Conservation (phyloP, 2,329 filamentous ascomycete genomes). For the Colletotrichum camelliae region DNA sequence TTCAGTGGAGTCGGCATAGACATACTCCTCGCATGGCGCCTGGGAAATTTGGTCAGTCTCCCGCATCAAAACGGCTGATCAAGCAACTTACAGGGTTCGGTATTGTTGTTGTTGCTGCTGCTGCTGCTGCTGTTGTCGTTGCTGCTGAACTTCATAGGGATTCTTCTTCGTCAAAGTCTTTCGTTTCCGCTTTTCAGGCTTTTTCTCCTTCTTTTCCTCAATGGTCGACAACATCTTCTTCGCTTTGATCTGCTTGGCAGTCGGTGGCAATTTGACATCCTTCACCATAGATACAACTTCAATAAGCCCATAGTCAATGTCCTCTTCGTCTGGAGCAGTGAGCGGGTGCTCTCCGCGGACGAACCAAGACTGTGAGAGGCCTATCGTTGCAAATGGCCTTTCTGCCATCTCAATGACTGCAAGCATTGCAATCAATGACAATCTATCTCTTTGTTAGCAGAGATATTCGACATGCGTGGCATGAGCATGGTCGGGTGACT, state of each 20-base stretch:
- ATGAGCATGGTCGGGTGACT: not conserved
- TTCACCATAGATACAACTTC: not conserved
- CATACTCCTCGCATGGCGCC: constrained; percentile 6
- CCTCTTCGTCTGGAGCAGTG: not conserved
- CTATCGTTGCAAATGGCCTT: constrained; percentile 13
- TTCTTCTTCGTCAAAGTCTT: constrained; percentile 8
- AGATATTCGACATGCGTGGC: not conserved
- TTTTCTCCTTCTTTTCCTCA: not conserved
- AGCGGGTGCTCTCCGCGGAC: not conserved
- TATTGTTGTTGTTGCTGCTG: not conserved
- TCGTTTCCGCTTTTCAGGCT: not conserved
- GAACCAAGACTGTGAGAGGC: constrained; percentile 6
- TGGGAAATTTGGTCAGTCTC: not conserved
- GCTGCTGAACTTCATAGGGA: not conserved
- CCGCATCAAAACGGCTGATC: not conserved
- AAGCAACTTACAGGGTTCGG: not conserved
- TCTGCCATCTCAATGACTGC: constrained; percentile 14
- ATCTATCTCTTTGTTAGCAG: not conserved
- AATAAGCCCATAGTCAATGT: not conserved
- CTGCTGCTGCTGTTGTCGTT: not conserved
- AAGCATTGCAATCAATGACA: not conserved
- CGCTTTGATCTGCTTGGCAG: not conserved
- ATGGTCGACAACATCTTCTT: not conserved
- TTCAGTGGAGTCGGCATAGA: constrained; percentile 7
- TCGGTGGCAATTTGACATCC: not conserved